These are phyloP conservation scores for Mucor irregularis DNA, from an alignment of 371 early-diverging fungal species.

Conservation along the genomic window DNA sequence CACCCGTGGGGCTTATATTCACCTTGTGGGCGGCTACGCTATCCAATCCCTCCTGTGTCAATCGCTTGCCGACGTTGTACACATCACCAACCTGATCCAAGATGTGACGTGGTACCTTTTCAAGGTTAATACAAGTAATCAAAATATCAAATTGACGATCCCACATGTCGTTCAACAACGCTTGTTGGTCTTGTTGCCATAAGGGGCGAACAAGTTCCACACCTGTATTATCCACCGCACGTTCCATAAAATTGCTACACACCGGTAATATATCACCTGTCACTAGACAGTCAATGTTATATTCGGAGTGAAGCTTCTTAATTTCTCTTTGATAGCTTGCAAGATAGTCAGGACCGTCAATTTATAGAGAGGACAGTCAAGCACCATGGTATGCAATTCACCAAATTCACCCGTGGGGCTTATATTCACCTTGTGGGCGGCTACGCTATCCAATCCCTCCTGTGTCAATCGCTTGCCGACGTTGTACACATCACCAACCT, in stretches of 20 bases:
- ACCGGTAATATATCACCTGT: slow-evolving; percentile 63
- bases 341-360: slow-evolving; percentile 52
- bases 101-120: slow-evolving; percentile 22
- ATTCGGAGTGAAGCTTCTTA: slow-evolving; percentile 23
- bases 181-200: slow-evolving; percentile 47
- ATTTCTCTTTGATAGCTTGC: slow-evolving; percentile 49
- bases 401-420: slow-evolving; percentile 54
- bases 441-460: slow-evolving; percentile 6
- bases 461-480: slow-evolving; percentile 21
- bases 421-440: not conserved
- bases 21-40: not conserved
- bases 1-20: slow-evolving; percentile 39
- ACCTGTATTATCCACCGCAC: slow-evolving; percentile 45
- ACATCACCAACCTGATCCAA: slow-evolving; percentile 4
- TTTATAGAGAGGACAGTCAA: slow-evolving; percentile 48
- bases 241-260: slow-evolving; percentile 61
- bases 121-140: slow-evolving; percentile 47
- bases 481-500: slow-evolving; percentile 5
- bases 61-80: slow-evolving; percentile 24
- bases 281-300: slow-evolving; percentile 46
- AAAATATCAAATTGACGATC: slow-evolving; percentile 36
- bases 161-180: slow-evolving; percentile 41
- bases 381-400: slow-evolving; percentile 62
- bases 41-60: slow-evolving; percentile 3
- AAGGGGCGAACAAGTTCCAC: slow-evolving; percentile 55